Evolutionary conservation across 2,329 filamentous ascomycete species (phyloP).

Genomic region (Arthrobotrys sphaeroides): DNA sequence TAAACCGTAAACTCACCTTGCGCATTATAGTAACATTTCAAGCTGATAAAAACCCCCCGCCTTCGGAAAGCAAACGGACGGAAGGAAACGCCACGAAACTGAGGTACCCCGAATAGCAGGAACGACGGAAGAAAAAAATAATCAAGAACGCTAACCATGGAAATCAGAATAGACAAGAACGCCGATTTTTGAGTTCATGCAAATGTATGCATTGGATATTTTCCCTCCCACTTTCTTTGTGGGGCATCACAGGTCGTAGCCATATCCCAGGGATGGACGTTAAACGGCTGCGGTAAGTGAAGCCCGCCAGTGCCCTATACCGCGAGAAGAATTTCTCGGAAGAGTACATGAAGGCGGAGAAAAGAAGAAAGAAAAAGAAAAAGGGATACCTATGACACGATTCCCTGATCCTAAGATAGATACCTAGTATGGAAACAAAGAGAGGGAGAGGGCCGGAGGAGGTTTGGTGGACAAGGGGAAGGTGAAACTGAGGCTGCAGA

Average conservation of each 20-base stretch:
- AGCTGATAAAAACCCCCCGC: neutral
- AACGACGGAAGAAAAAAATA: neutral
- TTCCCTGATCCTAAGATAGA: neutral
- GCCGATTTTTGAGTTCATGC: constrained; percentile 38
- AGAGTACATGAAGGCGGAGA: neutral
- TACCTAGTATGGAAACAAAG: neutral
- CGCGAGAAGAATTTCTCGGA: neutral
- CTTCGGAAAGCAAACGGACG: neutral
- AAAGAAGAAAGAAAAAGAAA: neutral
- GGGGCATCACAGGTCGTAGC: neutral
- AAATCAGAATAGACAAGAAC: constrained; percentile 13
- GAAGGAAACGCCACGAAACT: constrained; percentile 5
- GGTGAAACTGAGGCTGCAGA: neutral
- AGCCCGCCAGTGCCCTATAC: neutral
- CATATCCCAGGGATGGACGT: neutral
- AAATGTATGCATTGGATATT: constrained; percentile 38
- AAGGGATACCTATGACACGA: neutral
- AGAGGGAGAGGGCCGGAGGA: too few relatives aligned
- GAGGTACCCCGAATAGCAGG: neutral
- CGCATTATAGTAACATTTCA: constrained; percentile 8
- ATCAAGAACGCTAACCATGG: constrained; percentile 13
- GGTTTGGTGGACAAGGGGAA: neutral
- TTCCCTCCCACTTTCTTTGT: constrained; percentile 16
- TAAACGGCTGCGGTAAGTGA: neutral
- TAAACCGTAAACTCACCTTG: neutral